phyloP scores from a whole-genome alignment of 176 grass and related monocot genomes.

The Lolium rigidum region DNA sequence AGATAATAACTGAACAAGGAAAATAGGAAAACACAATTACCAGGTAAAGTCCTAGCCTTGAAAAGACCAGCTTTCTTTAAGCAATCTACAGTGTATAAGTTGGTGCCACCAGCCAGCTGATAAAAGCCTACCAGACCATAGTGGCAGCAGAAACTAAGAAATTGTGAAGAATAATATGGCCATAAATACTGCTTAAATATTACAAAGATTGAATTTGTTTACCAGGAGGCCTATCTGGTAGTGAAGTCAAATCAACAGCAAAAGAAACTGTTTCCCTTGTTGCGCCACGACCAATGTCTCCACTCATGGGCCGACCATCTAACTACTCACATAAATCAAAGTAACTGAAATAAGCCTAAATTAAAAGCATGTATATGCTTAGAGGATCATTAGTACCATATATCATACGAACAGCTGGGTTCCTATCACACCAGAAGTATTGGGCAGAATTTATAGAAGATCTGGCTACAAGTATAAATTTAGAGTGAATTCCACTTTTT shows the following conservation, averaged over 20 bases:
- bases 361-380: constrained; percentile 11
- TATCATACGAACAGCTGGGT: background rate
- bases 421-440: background rate
- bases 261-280: constrained; percentile 84
- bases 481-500: too few relatives aligned
- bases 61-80: constrained; percentile 83
- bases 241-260: constrained; percentile 72
- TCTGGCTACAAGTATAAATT: too few relatives aligned
- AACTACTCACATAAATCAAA: constrained; percentile 53
- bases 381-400: background rate
- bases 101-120: constrained; percentile 90
- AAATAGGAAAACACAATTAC: constrained; percentile 36
- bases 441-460: constrained; percentile 12
- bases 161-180: background rate
- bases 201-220: constrained; percentile 25
- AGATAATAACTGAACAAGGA: background rate
- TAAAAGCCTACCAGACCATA: constrained; percentile 82
- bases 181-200: background rate
- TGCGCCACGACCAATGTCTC: constrained; percentile 88
- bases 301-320: constrained; percentile 92
- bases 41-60: constrained; percentile 46
- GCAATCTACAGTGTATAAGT: constrained; percentile 72
- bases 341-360: background rate
- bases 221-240: constrained; percentile 71
- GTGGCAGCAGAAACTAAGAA: constrained; percentile 34